Evolutionary conservation across 2,329 filamentous ascomycete species (phyloP).

Genomic region (Cyphellophora europaea): DNA sequence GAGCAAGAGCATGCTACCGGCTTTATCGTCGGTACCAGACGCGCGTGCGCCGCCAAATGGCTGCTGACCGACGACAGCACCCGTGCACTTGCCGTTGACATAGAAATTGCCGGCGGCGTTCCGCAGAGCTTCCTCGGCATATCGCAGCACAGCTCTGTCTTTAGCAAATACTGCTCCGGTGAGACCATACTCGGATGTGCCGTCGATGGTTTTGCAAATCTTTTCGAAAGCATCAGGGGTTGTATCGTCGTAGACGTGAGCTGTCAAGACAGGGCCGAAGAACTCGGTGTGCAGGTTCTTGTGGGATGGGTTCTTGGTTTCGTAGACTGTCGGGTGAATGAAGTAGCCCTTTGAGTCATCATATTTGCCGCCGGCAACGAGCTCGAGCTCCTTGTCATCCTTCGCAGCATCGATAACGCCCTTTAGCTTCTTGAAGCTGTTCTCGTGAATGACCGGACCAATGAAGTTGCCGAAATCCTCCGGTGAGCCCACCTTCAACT

Average conservation of each 20-base stretch:
- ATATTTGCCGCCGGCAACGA: constrained; percentile 62
- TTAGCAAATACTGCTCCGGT: constrained; percentile 68
- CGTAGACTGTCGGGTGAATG: constrained; percentile 68
- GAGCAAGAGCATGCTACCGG: constrained; percentile 43
- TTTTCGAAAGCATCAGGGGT: constrained; percentile 40
- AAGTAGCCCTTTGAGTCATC: constrained; percentile 66
- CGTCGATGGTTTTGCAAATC: constrained; percentile 57
- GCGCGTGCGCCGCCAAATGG: constrained; percentile 46
- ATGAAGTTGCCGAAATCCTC: constrained; percentile 62
- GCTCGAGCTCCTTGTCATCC: constrained; percentile 55
- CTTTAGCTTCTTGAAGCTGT: constrained; percentile 65
- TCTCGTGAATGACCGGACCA: constrained; percentile 69
- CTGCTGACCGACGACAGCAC: constrained; percentile 40
- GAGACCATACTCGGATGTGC: constrained; percentile 65
- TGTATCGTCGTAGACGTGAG: constrained; percentile 65
- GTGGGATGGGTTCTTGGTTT: constrained; percentile 58
- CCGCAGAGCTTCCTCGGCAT: constrained; percentile 61
- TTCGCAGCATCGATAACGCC: constrained; percentile 65
- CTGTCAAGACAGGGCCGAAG: constrained; percentile 62
- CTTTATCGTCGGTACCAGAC: constrained; percentile 50
- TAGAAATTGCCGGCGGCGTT: constrained; percentile 77
- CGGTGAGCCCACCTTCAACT: constrained; percentile 58
- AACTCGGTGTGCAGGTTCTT: constrained; percentile 62
- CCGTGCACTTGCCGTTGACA: constrained; percentile 69
- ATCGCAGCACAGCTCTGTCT: constrained; percentile 56